Conservation (phyloP, 2,329 filamentous ascomycete species). For the Orbilia oligospora region DNA sequence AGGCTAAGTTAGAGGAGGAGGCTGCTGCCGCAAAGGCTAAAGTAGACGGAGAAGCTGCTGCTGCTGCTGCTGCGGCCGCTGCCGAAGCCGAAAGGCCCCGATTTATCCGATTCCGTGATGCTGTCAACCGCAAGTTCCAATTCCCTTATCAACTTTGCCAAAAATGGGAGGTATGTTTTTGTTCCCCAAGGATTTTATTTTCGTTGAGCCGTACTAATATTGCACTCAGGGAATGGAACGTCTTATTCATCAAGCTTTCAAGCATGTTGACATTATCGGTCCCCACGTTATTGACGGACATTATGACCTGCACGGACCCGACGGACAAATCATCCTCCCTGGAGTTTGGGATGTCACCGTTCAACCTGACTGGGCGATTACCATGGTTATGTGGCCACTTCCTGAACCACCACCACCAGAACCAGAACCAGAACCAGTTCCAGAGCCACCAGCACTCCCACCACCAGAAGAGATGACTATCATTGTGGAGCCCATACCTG, state of each 20-base stretch:
- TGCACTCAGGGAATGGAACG: slow-evolving; percentile 81
- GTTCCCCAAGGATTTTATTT: not conserved
- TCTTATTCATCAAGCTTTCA: slow-evolving; percentile 85
- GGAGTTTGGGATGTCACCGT: slow-evolving; percentile 85
- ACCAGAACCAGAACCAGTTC: slow-evolving; percentile 51
- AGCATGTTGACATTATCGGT: slow-evolving; percentile 82
- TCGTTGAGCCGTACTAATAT: slow-evolving; percentile 29
- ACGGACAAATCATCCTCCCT: slow-evolving; percentile 85
- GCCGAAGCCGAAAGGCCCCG: slow-evolving; percentile 73
- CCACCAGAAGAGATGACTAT: slow-evolving; percentile 61
- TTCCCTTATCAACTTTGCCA: slow-evolving; percentile 89
- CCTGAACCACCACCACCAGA: slow-evolving; percentile 67
- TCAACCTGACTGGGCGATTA: slow-evolving; percentile 81
- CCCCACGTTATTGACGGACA: slow-evolving; percentile 83
- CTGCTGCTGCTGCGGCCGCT: slow-evolving; percentile 66
- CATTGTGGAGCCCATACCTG: slow-evolving; percentile 55
- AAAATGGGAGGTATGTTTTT: slow-evolving; percentile 80
- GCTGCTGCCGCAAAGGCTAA: slow-evolving; percentile 57
- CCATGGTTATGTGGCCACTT: slow-evolving; percentile 78
- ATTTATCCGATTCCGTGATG: slow-evolving; percentile 91
- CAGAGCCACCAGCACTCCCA: slow-evolving; percentile 59
- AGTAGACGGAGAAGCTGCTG: slow-evolving; percentile 55
- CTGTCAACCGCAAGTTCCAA: slow-evolving; percentile 89
- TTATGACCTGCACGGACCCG: slow-evolving; percentile 83
- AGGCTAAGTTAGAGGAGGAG: slow-evolving; percentile 34